Conservation (phyloP, 345 rosid species). For the Crucihimalaya himalaica region DNA sequence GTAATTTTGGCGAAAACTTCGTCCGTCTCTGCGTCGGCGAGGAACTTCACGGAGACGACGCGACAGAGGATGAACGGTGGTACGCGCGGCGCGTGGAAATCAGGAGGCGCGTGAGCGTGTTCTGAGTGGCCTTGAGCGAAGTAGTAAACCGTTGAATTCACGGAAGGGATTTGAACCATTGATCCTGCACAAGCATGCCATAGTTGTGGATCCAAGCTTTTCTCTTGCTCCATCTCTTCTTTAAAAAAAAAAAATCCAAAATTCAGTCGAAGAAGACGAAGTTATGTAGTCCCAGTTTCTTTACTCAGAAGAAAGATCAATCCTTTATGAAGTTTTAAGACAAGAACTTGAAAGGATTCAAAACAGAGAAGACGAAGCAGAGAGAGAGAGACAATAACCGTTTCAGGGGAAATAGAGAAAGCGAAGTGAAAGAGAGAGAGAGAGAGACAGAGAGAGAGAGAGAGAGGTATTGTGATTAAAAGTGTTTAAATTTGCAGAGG, state of each 20-base stretch:
- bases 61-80: slow-evolving; percentile 67
- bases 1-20: slow-evolving; percentile 76
- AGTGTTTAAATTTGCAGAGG: slow-evolving; percentile 17
- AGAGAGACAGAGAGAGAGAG: background rate
- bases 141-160: slow-evolving; percentile 72
- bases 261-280: background rate
- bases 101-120: slow-evolving; percentile 61
- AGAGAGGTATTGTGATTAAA: background rate
- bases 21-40: slow-evolving; percentile 83
- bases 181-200: slow-evolving; percentile 99
- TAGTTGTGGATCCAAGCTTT: slow-evolving; percentile 81
- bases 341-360: slow-evolving; percentile 7
- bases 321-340: background rate
- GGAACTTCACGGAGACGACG: slow-evolving; percentile 63
- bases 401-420: slow-evolving; percentile 22
- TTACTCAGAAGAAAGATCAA: no score
- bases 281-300: background rate
- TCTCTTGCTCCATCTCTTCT: slow-evolving; percentile 46
- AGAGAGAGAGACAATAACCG: slow-evolving; percentile 12
- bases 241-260: background rate
- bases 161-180: slow-evolving; percentile 81
- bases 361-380: background rate
- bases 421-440: slow-evolving; percentile 24
- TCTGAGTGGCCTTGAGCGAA: slow-evolving; percentile 94
- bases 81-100: slow-evolving; percentile 56